Conservation (phyloP, 345 rosid species). For the Hypericum androsaemum region DNA sequence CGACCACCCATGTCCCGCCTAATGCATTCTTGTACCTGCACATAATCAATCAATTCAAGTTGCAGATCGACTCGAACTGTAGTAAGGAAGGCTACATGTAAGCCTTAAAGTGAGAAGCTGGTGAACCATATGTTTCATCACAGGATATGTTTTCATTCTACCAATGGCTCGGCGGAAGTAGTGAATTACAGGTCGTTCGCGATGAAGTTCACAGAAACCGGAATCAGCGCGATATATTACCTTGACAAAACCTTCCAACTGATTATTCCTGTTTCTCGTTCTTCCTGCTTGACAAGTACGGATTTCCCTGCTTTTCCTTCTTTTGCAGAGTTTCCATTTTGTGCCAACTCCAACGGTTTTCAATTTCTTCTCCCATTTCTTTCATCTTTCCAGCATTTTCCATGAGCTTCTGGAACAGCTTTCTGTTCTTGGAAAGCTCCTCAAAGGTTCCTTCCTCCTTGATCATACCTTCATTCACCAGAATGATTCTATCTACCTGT, state of each 20-base stretch:
- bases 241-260: conserved; percentile 67
- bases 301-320: conserved; percentile 65
- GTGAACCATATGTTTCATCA: no score
- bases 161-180: no score
- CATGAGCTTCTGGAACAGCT: conserved; percentile 78
- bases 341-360: conserved; percentile 35
- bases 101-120: no score
- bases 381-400: conserved; percentile 99
- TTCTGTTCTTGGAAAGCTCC: conserved; percentile 59
- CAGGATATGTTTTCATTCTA: no score
- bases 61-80: no score
- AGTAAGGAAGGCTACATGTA: no score
- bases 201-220: no score
- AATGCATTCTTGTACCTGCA: conserved; percentile 86
- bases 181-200: no score
- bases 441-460: conserved; percentile 98
- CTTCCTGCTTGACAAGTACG: conserved; percentile 90
- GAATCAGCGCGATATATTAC: no score
- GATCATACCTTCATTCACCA: conserved; percentile 83
- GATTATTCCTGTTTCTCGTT: conserved; percentile 90
- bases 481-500: conserved; percentile 81
- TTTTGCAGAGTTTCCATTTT: conserved; percentile 27
- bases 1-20: conserved; percentile 95
- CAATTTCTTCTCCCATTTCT: conserved; percentile 71
- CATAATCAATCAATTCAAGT: neutral